Percentiles rank a stretch among this genome's conserved stretches.
These are phyloP conservation scores for Camellia japonica DNA, from an alignment of 148 eudicot species.

Conservation along the genomic window DNA sequence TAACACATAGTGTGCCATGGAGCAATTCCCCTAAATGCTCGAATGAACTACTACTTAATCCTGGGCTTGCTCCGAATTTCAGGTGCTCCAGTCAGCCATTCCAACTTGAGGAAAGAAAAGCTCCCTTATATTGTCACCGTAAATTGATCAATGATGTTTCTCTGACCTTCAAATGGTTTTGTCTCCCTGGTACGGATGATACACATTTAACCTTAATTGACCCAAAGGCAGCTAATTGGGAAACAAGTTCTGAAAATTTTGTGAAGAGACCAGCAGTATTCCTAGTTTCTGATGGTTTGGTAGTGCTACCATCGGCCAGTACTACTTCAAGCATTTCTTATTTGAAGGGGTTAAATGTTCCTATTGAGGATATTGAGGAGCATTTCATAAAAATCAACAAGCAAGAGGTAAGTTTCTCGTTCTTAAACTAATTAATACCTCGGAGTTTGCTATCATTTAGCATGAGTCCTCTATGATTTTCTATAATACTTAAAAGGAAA, in stretches of 20 bases:
- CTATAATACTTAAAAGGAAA: no score
- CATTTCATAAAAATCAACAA: conserved; percentile 7
- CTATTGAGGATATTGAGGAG: conserved; percentile 14
- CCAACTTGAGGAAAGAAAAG: background rate
- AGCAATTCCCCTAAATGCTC: background rate
- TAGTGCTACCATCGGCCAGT: background rate
- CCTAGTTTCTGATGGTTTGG: conserved; percentile 2
- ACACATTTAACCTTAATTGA: background rate
- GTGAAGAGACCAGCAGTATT: conserved; percentile 15
- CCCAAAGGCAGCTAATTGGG: background rate
- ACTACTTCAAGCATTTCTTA: conserved; percentile 7
- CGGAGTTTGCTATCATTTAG: no score
- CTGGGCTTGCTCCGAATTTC: background rate
- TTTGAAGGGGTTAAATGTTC: conserved; percentile 3
- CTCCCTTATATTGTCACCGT: no score
- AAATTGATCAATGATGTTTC: background rate
- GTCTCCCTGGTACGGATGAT: no score
- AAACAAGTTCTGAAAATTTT: background rate
- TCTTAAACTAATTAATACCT: background rate
- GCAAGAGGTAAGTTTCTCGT: conserved; percentile 7
- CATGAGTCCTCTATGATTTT: no score
- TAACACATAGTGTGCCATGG: no score
- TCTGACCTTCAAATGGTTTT: background rate
- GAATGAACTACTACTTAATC: background rate
- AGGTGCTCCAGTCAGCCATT: background rate